Evolutionary conservation across 176 grass and related monocot species (phyloP).

Genomic region (Musa beccarii): DNA sequence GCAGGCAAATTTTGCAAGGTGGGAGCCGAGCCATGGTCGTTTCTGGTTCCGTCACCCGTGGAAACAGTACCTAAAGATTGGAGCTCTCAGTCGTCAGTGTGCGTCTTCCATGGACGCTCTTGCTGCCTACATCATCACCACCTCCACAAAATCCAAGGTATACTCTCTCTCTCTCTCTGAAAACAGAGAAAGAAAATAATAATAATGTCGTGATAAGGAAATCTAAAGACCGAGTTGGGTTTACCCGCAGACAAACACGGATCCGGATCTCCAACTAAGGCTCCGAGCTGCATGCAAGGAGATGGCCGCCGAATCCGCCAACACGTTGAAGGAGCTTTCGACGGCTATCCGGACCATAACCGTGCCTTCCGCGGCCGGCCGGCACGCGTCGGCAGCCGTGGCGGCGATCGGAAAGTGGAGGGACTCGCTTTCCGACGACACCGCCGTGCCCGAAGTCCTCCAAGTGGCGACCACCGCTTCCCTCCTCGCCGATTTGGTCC

Average conservation of each 20-base stretch:
- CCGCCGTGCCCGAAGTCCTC: slow-evolving; percentile 30
- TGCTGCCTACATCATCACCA: slow-evolving; percentile 41
- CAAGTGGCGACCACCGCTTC: slow-evolving; percentile 55
- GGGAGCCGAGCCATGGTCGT: slow-evolving; percentile 72
- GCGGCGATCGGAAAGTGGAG: slow-evolving; percentile 24
- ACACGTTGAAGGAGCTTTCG: slow-evolving; percentile 54
- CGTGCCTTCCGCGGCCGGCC: slow-evolving; percentile 19
- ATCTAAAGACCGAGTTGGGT: no score
- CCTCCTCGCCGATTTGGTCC: slow-evolving; percentile 59
- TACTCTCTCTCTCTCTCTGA: no score
- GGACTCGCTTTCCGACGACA: slow-evolving; percentile 23
- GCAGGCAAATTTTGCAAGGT: slow-evolving; percentile 77
- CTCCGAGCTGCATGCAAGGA: slow-evolving; percentile 41
- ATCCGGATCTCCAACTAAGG: slow-evolving; percentile 32
- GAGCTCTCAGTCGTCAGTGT: slow-evolving; percentile 61
- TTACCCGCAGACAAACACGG: slow-evolving; percentile 9
- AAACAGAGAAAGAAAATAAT: slow-evolving; percentile 8
- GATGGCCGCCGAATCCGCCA: slow-evolving; percentile 63
- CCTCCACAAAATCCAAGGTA: no score
- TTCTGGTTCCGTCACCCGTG: slow-evolving; percentile 78
- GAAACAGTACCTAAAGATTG: slow-evolving; percentile 67
- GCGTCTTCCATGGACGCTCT: slow-evolving; percentile 77
- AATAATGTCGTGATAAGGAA: not conserved
- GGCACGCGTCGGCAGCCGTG: slow-evolving; percentile 37
- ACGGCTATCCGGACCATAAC: slow-evolving; percentile 44